Conservation (phyloP, 2,329 filamentous ascomycete genomes). For the Alternaria burnsii region DNA sequence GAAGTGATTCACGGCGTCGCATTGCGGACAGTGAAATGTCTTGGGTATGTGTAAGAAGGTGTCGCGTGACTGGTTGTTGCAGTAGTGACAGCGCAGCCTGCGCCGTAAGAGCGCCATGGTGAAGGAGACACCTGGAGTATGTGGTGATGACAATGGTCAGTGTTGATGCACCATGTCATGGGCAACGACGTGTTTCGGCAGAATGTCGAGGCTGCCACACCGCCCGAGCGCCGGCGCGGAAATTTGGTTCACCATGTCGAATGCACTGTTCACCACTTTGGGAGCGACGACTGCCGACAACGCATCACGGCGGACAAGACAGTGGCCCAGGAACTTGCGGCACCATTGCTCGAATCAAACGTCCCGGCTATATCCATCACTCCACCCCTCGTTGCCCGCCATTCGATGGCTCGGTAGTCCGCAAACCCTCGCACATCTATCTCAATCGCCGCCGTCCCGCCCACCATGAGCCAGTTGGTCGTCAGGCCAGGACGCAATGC, state of each 20-base stretch:
- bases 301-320: slow-evolving; percentile 1
- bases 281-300: slow-evolving; percentile 1
- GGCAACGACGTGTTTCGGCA: slow-evolving; percentile 19
- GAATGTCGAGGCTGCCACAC: slow-evolving; percentile 25
- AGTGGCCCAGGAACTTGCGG: neutral
- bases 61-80: slow-evolving; percentile 38
- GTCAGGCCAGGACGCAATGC: slow-evolving; percentile 35
- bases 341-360: neutral
- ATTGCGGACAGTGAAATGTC: slow-evolving; percentile 61
- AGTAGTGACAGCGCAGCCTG: slow-evolving; percentile 48
- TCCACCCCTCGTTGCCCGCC: slow-evolving; percentile 6
- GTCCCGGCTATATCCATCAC: neutral
- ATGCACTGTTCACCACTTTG: slow-evolving; percentile 16
- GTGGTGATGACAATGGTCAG: slow-evolving; percentile 2
- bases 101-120: slow-evolving; percentile 47
- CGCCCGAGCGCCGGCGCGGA: slow-evolving; percentile 28
- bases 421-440: slow-evolving; percentile 20
- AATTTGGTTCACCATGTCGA: slow-evolving; percentile 21
- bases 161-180: slow-evolving; percentile 20
- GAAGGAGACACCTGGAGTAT: slow-evolving; percentile 6
- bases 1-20: slow-evolving; percentile 87
- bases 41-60: slow-evolving; percentile 31
- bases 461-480: slow-evolving; percentile 47
- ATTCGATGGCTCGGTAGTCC: slow-evolving; percentile 41
- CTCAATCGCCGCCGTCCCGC: slow-evolving; percentile 61